A percentile compares a stretch with the other conserved stretches of the same genome.
phyloP scores from a whole-genome alignment of 441 rosid species.

The Gossypium trilobum region DNA sequence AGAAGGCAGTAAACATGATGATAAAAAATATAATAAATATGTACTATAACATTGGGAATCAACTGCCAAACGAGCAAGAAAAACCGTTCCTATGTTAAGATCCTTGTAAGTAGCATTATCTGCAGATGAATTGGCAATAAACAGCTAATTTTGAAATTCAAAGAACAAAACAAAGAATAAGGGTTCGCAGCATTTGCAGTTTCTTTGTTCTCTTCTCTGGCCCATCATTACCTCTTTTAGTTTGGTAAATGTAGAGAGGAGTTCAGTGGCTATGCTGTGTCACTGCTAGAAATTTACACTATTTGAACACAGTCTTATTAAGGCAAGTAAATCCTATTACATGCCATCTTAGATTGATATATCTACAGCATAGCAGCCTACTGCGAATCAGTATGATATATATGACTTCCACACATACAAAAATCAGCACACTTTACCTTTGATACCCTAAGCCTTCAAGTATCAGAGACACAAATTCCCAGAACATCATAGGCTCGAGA shows the following conservation, averaged over 20 bases:
- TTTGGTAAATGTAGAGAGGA: background rate
- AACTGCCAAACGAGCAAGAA: background rate
- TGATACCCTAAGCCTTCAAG: constrained; percentile 70
- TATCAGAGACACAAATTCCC: constrained; percentile 59
- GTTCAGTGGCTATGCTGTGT: background rate
- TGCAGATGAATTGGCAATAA: background rate
- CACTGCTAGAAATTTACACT: background rate
- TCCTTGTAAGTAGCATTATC: background rate
- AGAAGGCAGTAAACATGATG: background rate
- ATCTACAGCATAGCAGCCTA: background rate
- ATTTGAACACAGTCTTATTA: background rate
- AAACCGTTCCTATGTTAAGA: background rate
- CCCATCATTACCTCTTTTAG: background rate
- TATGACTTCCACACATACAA: background rate
- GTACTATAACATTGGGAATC: background rate
- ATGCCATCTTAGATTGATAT: background rate
- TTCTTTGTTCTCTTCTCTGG: background rate
- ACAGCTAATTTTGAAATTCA: background rate
- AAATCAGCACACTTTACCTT: constrained; percentile 41
- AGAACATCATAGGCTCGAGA: constrained; percentile 59
- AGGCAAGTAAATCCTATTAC: background rate
- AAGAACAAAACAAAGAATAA: background rate
- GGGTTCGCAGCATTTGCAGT: background rate
- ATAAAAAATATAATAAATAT: background rate
- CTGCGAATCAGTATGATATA: background rate